phyloP scores from a whole-genome alignment of 768 basidiomycete species.

The Collybiopsis luxurians region DNA sequence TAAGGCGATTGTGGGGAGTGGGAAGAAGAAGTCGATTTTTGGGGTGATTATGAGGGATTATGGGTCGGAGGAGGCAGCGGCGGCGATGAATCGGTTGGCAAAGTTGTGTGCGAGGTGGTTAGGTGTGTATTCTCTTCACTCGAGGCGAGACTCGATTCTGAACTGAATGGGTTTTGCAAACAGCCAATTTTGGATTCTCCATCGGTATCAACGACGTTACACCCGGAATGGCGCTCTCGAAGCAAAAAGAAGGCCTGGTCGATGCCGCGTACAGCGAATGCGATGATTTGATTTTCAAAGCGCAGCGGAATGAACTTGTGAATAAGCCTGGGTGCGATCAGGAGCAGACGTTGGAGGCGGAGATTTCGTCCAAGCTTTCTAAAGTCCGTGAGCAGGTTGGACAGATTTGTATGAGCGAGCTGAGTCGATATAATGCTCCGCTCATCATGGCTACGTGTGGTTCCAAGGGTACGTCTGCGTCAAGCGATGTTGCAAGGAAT shows the following conservation, averaged over 20 bases:
- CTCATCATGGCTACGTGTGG: slow-evolving; percentile 99
- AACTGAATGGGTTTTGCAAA: not conserved
- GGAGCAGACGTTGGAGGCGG: slow-evolving; percentile 95
- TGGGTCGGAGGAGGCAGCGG: slow-evolving; percentile 90
- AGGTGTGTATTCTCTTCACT: slow-evolving; percentile 43
- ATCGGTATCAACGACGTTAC: slow-evolving; percentile 99
- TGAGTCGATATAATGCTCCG: slow-evolving; percentile 96
- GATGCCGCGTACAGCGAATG: slow-evolving; percentile 88
- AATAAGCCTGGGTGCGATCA: slow-evolving; percentile 98
- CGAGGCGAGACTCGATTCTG: not conserved
- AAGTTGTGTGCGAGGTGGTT: slow-evolving; percentile 95
- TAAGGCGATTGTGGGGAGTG: slow-evolving; percentile 95
- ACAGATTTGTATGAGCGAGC: slow-evolving; percentile 96
- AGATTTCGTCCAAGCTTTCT: slow-evolving; percentile 90
- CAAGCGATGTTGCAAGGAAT: not conserved
- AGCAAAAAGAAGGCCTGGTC: slow-evolving; percentile 82
- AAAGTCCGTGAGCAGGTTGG: slow-evolving; percentile 96
- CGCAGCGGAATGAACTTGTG: slow-evolving; percentile 88
- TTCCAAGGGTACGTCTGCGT: slow-evolving; percentile 76
- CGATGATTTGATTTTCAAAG: slow-evolving; percentile 80
- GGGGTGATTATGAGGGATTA: slow-evolving; percentile 98
- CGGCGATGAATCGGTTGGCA: slow-evolving; percentile 93
- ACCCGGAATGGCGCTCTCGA: slow-evolving; percentile 80
- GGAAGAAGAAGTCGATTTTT: slow-evolving; percentile 99
- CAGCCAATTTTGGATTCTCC: slow-evolving; percentile 96